A percentile compares a stretch with the other conserved stretches of the same genome.
Conservation (phyloP, 805 yeast genomes). For the Dipodascus albidus region DNA sequence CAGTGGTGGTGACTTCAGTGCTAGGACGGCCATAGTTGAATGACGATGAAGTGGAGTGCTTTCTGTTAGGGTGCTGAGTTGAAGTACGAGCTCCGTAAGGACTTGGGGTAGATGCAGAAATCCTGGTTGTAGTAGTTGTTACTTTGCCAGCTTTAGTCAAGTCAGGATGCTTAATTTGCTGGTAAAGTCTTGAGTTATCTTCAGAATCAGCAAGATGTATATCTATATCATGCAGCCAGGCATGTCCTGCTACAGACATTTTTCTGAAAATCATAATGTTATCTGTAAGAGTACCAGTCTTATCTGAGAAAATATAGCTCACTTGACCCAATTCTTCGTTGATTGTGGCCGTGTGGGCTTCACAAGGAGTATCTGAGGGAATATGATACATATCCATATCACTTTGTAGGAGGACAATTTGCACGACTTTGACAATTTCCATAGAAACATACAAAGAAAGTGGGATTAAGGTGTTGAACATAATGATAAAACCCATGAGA, state of each 20-base stretch:
- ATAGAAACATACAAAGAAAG: conserved; percentile 88
- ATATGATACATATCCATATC: conserved; percentile 92
- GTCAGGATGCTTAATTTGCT: conserved; percentile 1
- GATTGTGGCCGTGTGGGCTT: conserved; percentile 89
- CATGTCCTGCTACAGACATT: conserved; percentile 73
- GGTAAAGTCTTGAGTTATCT: conserved; percentile 3
- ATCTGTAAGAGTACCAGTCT: conserved; percentile 95
- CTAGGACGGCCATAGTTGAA: conserved; percentile 4
- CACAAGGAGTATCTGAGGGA: conserved; percentile 80
- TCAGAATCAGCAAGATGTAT: conserved; percentile 16
- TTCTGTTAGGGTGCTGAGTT: conserved; percentile 3
- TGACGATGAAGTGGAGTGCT: conserved; percentile 5
- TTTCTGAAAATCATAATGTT: conserved; percentile 88
- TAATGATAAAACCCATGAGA: conserved; percentile 89
- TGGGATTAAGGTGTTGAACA: conserved; percentile 95
- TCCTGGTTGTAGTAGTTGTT: conserved; percentile 1
- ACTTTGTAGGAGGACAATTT: conserved; percentile 67
- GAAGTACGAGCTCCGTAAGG: not conserved
- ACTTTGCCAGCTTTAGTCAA: not conserved
- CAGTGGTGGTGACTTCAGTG: conserved; percentile 1
- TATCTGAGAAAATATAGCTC: conserved; percentile 87
- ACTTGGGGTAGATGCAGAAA: conserved; percentile 1
- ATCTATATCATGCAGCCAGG: conserved; percentile 79
- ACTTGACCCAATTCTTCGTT: conserved; percentile 97
- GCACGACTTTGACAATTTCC: conserved; percentile 90